Evolutionary conservation across 768 basidiomycete genomes (phyloP).

Genomic region (Boletales sp.): DNA sequence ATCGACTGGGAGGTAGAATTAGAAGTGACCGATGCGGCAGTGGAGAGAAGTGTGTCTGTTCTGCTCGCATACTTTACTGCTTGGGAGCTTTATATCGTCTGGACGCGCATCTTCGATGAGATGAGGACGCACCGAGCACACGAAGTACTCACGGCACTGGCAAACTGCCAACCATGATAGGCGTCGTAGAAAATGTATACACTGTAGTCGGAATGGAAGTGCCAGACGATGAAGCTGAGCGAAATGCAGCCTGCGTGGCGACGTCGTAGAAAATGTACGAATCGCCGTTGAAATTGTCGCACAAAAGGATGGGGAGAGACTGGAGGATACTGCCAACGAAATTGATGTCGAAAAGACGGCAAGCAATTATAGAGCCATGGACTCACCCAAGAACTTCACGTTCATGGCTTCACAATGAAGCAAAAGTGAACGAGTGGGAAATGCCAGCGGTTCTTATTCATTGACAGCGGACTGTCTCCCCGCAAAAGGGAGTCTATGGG

Average conservation of each 20-base stretch:
- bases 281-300: background rate
- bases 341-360: background rate
- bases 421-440: background rate
- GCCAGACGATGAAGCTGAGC: background rate
- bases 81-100: no score
- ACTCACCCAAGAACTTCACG: background rate
- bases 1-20: no score
- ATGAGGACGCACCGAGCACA: background rate
- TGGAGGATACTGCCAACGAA: background rate
- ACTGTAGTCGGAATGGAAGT: no score
- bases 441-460: background rate
- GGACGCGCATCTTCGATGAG: background rate
- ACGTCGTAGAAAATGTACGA: background rate
- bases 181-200: no score
- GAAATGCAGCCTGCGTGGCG: background rate
- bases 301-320: background rate
- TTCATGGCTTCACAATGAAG: background rate
- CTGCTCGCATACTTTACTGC: no score
- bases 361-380: background rate
- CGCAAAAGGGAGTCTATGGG: background rate
- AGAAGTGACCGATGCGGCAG: no score
- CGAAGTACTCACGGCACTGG: constrained; percentile 1
- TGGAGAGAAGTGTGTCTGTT: no score
- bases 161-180: background rate
- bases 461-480: background rate